phyloP scores from a whole-genome alignment of 2,329 filamentous ascomycete species.

The Sclerotiophoma versabilis region DNA sequence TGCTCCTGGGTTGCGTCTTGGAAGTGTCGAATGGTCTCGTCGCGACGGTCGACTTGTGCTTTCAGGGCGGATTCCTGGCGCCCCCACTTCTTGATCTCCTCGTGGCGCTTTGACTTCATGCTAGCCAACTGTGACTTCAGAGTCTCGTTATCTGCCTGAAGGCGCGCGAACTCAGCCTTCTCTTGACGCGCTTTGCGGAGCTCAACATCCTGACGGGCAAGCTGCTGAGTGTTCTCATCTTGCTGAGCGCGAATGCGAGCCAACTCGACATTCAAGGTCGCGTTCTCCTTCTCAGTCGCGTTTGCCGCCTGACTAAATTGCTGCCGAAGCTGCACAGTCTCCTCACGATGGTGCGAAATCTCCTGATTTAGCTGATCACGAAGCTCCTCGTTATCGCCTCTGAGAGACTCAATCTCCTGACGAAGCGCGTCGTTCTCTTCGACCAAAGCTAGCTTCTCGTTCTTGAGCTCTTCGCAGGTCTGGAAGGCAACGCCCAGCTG shows the following conservation, averaged over 20 bases:
- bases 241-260: conserved; percentile 42
- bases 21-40: conserved; percentile 51
- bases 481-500: conserved; percentile 68
- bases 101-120: conserved; percentile 73
- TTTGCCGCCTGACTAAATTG: conserved; percentile 45
- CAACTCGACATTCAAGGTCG: conserved; percentile 43
- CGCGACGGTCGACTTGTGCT: conserved; percentile 43
- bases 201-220: conserved; percentile 43
- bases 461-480: conserved; percentile 61
- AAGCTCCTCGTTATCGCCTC: conserved; percentile 44
- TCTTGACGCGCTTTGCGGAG: conserved; percentile 47
- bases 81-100: conserved; percentile 48
- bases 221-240: conserved; percentile 47
- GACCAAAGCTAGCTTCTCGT: conserved; percentile 51
- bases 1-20: conserved; percentile 47
- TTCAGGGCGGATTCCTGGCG: conserved; percentile 43
- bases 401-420: conserved; percentile 45
- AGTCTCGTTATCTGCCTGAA: conserved; percentile 73
- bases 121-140: conserved; percentile 77
- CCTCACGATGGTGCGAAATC: conserved; percentile 42
- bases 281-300: conserved; percentile 44
- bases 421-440: conserved; percentile 48
- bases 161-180: conserved; percentile 57
- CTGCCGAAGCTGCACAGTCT: conserved; percentile 44
- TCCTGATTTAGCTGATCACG: conserved; percentile 44